Evolutionary conservation across 2,329 filamentous ascomycete species (phyloP), one percentile per base, ranked within the genome.

Genomic region (Paracamarosporium sp.): DNA sequence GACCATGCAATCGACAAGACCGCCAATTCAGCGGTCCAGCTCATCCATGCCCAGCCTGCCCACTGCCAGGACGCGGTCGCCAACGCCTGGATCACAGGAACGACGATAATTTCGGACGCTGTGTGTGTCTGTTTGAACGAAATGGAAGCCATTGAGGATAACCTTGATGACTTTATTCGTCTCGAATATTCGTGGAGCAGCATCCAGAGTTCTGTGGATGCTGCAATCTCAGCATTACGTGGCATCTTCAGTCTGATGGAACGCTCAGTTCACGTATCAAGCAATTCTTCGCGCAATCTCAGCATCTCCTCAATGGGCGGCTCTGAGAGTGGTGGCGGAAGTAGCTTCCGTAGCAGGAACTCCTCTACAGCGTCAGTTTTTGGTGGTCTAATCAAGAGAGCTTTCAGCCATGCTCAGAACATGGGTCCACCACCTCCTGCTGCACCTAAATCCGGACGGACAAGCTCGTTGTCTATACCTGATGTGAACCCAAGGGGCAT

Each of bases 1-100:
- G 79, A 79, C 52, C 76, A 78, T 60, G 78, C 79, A 5, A 81
- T 82, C 35, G 79, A 81, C 67, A 81, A 80, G 62, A 78, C 79
- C 40, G 75, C 75, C 24, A 80, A 77, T 56, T 79, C 78, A 2
- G 78, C 78, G 28, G 73, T 79, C 51, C 72, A 74, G 11, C 69
- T 81, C 20, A 80, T 82, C 57, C 71, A 80, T 51, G 66, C 73
- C n/a, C 78, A 80, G 61, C 74, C 77, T 12, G 53, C 53, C 8
- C 61, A 76, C 17, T 72, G 72, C 31, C 77, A 81, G 53, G 79
- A 81, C 5, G 72, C 71, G 2, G 72, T 79, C 7, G 78, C 78
- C 6, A 79, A 80, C 38, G 76, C 79, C 8, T 81, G 78, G 76
- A 77, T 81, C 31, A 78, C 74, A 1, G 79, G 80, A 8, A 69